Conservation (phyloP, 768 basidiomycete genomes). For the Hysterangium stoloniferum region DNA sequence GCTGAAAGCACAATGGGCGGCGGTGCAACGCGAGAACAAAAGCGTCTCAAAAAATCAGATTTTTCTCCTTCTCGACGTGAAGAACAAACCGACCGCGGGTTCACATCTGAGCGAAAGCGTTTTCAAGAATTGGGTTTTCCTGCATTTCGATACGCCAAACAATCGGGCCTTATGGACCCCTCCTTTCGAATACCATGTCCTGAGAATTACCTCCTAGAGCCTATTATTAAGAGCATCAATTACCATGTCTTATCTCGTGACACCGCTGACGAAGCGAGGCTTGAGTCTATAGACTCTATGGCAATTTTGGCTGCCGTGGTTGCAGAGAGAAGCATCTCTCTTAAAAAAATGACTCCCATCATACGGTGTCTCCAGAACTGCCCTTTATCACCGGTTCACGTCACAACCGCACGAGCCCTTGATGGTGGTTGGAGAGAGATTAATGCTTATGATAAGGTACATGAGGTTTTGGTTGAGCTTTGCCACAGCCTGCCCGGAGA, state of each 20-base stretch:
- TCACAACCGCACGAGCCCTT: slow-evolving; percentile 12
- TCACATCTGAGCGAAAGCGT: neutral
- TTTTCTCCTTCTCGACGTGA: neutral
- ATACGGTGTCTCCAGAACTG: slow-evolving; percentile 5
- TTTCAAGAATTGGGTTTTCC: neutral
- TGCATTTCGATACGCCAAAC: neutral
- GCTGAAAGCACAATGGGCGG: neutral
- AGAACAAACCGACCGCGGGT: neutral
- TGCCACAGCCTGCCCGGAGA: neutral
- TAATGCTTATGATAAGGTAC: slow-evolving; percentile 25
- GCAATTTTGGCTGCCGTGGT: slow-evolving; percentile 3
- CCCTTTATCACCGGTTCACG: neutral
- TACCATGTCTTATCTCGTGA: neutral
- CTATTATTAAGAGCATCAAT: slow-evolving; percentile 7
- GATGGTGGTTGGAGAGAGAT: slow-evolving; percentile 12
- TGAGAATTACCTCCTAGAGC: slow-evolving; percentile 1
- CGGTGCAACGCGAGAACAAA: neutral
- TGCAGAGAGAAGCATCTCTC: slow-evolving; percentile 2
- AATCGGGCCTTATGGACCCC: neutral
- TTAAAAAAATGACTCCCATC: slow-evolving; percentile 3
- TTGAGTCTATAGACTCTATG: slow-evolving; percentile 5
- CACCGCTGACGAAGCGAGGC: neutral
- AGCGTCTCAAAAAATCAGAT: neutral
- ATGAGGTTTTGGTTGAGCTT: slow-evolving; percentile 23
- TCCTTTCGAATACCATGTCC: neutral